Percentiles rank a stretch among this genome's conserved stretches.
These are phyloP conservation scores for Waltiozyma sp. DNA, from an alignment of 1,139 yeast genomes.

Conservation along the genomic window DNA sequence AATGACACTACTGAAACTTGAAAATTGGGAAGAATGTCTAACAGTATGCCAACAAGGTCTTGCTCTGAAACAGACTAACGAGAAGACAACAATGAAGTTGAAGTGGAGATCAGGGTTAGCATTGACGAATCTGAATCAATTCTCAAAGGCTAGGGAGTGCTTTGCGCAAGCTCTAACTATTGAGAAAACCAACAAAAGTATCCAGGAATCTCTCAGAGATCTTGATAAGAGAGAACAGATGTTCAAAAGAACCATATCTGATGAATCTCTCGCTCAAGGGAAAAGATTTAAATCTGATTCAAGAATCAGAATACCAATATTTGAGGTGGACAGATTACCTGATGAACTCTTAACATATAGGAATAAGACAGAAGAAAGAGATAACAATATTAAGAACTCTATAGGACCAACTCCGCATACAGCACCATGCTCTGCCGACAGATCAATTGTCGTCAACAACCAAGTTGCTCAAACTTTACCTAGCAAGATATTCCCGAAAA, in stretches of 20 bases:
- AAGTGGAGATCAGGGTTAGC: conserved; percentile 48
- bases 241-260: conserved; percentile 14
- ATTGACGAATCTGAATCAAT: conserved; percentile 25
- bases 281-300: conserved; percentile 7
- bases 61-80: conserved; percentile 9
- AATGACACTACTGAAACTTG: conserved; percentile 51
- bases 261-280: conserved; percentile 5
- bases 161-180: conserved; percentile 32
- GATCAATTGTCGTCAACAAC: no score
- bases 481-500: conserved; percentile 4
- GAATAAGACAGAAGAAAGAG: neutral
- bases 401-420: no score
- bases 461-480: no score
- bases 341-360: conserved; percentile 18
- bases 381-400: no score
- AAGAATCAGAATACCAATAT: conserved; percentile 26
- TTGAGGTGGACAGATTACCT: conserved; percentile 38
- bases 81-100: conserved; percentile 35
- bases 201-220: conserved; percentile 15
- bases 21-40: conserved; percentile 45
- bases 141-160: conserved; percentile 25
- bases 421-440: no score
- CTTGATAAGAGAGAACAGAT: conserved; percentile 7
- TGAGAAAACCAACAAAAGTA: conserved; percentile 35
- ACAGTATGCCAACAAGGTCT: conserved; percentile 53